Conservation (phyloP, 2,329 filamentous ascomycete genomes). For the Periconia sp. region DNA sequence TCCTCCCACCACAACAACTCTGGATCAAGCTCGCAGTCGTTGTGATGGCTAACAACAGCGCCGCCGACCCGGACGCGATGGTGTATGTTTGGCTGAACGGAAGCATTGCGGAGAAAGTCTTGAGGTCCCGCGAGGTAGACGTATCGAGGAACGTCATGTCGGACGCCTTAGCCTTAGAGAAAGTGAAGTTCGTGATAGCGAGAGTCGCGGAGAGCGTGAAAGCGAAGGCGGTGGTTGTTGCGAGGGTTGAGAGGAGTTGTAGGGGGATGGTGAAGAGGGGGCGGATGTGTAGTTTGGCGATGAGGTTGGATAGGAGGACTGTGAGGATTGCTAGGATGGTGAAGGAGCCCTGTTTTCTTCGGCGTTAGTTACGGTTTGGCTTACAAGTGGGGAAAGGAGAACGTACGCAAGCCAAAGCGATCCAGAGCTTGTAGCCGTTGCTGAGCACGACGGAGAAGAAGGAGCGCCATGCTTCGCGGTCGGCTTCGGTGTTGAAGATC, state of each 20-base stretch:
- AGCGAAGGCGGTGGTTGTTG: conserved; percentile 24
- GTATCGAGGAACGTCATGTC: conserved; percentile 13
- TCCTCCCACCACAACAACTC: conserved; percentile 14
- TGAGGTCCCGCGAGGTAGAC: conserved; percentile 16
- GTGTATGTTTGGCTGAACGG: conserved; percentile 23
- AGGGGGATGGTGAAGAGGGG: conserved; percentile 20
- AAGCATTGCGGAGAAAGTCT: conserved; percentile 20
- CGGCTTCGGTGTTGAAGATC: conserved; percentile 7
- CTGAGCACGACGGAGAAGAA: conserved; percentile 18
- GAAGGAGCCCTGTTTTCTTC: conserved; percentile 18
- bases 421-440: conserved; percentile 22
- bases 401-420: conserved; percentile 29
- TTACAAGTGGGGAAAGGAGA: neutral
- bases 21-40: conserved; percentile 18
- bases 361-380: conserved; percentile 7
- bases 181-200: conserved; percentile 17
- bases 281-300: conserved; percentile 18
- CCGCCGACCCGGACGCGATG: conserved; percentile 18
- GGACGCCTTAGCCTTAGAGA: neutral
- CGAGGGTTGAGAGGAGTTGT: conserved; percentile 25
- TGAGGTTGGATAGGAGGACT: conserved; percentile 18
- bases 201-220: conserved; percentile 15
- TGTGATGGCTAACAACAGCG: conserved; percentile 17
- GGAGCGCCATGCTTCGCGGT: conserved; percentile 18
- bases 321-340: conserved; percentile 17